phyloP scores from a whole-genome alignment of 2,329 filamentous ascomycete species.

The Exophiala dermatitidis region DNA sequence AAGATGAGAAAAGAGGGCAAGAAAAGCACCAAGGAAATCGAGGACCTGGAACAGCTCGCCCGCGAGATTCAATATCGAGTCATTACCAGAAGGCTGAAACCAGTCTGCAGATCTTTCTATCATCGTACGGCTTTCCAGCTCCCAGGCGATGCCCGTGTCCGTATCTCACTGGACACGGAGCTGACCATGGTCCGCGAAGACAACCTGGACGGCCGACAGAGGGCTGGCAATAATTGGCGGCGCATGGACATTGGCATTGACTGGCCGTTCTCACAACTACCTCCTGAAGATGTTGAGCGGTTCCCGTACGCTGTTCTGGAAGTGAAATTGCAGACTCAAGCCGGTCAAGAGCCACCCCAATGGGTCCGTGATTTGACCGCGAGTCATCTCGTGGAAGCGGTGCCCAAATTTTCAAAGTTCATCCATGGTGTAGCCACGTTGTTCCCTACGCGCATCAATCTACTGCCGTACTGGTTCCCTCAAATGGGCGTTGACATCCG shows the following conservation, averaged over 20 bases:
- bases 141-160: conserved; percentile 88
- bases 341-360: conserved; percentile 87
- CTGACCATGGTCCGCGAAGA: conserved; percentile 93
- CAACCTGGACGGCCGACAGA: conserved; percentile 71
- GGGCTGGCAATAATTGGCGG: conserved; percentile 85
- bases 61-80: conserved; percentile 90
- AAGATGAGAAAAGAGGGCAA: conserved; percentile 94
- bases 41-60: conserved; percentile 78
- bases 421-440: conserved; percentile 88
- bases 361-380: conserved; percentile 93
- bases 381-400: conserved; percentile 94
- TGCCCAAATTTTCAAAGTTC: conserved; percentile 98
- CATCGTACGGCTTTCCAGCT: conserved; percentile 97
- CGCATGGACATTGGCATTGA: conserved; percentile 97
- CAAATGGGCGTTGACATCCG: conserved; percentile 98
- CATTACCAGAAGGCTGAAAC: conserved; percentile 75
- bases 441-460: conserved; percentile 77
- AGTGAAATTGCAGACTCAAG: conserved; percentile 94
- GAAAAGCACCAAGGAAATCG: conserved; percentile 85
- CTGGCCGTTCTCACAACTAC: conserved; percentile 84
- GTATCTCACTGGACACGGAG: conserved; percentile 94
- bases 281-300: conserved; percentile 72
- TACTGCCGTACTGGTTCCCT: conserved; percentile 94
- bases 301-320: conserved; percentile 96
- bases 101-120: conserved; percentile 93